These are phyloP conservation scores for Colletotrichum spinosum DNA, from an alignment of 2,329 filamentous ascomycete genomes.

Conservation along the genomic window DNA sequence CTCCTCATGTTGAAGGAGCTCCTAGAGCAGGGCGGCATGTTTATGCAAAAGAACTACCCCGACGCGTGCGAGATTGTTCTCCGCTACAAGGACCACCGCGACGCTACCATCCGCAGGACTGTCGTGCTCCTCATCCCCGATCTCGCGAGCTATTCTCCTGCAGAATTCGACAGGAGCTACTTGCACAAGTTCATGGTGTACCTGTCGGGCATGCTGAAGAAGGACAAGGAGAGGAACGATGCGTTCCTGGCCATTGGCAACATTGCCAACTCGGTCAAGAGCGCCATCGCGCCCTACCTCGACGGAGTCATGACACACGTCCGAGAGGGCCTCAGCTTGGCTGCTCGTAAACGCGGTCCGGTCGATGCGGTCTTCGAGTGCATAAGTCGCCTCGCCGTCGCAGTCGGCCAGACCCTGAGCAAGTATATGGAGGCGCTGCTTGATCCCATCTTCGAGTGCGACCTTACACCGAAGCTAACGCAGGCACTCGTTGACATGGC, in stretches of 20 bases:
- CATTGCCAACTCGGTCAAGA: constrained; percentile 95
- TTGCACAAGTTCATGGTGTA: constrained; percentile 98
- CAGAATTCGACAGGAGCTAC: constrained; percentile 88
- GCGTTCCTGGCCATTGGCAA: constrained; percentile 97
- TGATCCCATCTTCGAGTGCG: constrained; percentile 96
- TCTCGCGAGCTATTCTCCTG: constrained; percentile 90
- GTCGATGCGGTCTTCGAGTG: constrained; percentile 93
- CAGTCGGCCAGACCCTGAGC: constrained; percentile 94
- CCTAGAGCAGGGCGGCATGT: constrained; percentile 96
- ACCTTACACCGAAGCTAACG: constrained; percentile 91
- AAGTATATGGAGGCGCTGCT: constrained; percentile 98
- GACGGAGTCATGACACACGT: constrained; percentile 96
- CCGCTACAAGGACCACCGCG: constrained; percentile 92
- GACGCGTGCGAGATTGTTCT: constrained; percentile 94
- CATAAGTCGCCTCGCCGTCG: constrained; percentile 94
- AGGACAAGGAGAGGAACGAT: constrained; percentile 92
- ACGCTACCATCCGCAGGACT: constrained; percentile 87
- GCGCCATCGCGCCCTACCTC: constrained; percentile 92
- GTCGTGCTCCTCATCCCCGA: constrained; percentile 93
- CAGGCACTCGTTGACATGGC: constrained; percentile 98
- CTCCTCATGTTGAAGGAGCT: constrained; percentile 93
- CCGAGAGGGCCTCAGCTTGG: constrained; percentile 86
- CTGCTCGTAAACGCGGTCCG: constrained; percentile 74
- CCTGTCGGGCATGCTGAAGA: constrained; percentile 91
- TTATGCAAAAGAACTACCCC: constrained; percentile 95